Conservation (phyloP, 371 early-diverging fungal species). For the Synchytrium microbalum region DNA sequence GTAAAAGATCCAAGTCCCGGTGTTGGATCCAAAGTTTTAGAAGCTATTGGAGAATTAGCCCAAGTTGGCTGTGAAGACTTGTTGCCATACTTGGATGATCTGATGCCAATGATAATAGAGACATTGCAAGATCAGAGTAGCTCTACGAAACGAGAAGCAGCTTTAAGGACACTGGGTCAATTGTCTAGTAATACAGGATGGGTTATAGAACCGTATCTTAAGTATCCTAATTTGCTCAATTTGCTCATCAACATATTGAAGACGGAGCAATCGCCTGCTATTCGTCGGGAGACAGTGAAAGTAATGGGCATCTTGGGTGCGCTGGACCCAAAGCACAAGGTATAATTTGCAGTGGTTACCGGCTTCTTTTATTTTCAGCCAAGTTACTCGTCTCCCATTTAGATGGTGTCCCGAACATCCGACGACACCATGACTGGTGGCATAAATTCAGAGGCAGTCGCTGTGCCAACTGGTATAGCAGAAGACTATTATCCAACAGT, state of each 20-base stretch:
- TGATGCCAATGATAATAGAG: slow-evolving; percentile 83
- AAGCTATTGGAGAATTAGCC: slow-evolving; percentile 83
- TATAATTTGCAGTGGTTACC: slow-evolving; percentile 22
- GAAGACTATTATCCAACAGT: slow-evolving; percentile 85
- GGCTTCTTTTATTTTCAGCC: slow-evolving; percentile 5
- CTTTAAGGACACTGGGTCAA: slow-evolving; percentile 77
- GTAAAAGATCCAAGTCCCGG: slow-evolving; percentile 67
- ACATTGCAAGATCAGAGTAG: slow-evolving; percentile 87
- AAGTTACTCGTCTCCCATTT: neutral
- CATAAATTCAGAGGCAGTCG: neutral
- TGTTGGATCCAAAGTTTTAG: slow-evolving; percentile 76
- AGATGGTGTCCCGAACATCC: slow-evolving; percentile 13
- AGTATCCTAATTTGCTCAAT: slow-evolving; percentile 78
- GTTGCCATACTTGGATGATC: slow-evolving; percentile 65
- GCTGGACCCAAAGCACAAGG: slow-evolving; percentile 86
- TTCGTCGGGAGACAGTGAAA: slow-evolving; percentile 80
- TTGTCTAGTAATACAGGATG: slow-evolving; percentile 78
- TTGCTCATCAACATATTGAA: slow-evolving; percentile 76
- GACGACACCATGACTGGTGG: slow-evolving; percentile 6
- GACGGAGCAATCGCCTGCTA: slow-evolving; percentile 60
- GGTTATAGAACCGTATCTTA: slow-evolving; percentile 85
- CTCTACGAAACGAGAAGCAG: slow-evolving; percentile 77
- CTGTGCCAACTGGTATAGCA: slow-evolving; percentile 20
- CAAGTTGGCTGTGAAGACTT: slow-evolving; percentile 81
- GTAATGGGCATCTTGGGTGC: slow-evolving; percentile 93